These are phyloP conservation scores for Sanghuangporus sanghuang DNA, from an alignment of 1,284 basidiomycete genomes.

Conservation along the genomic window DNA sequence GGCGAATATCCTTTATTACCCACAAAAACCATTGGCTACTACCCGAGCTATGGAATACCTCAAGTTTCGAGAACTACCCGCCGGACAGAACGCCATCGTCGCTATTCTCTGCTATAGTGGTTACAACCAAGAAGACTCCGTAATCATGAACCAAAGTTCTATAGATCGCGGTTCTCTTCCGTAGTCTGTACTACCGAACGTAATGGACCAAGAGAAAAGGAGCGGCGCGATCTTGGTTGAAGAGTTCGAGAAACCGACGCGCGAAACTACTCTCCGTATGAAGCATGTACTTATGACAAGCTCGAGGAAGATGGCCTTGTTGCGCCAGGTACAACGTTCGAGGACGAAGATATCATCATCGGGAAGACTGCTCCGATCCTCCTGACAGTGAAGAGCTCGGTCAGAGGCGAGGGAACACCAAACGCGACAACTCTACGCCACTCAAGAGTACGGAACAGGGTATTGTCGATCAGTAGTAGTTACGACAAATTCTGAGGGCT, in stretches of 20 bases:
- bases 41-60: conserved; percentile 99
- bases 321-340: conserved; percentile 91
- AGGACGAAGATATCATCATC: conserved; percentile 98
- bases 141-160: conserved; percentile 99
- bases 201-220: conserved; percentile 99
- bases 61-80: conserved; percentile 95
- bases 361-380: conserved; percentile 97
- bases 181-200: conserved; percentile 97
- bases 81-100: conserved; percentile 97
- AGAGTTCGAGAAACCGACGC: conserved; percentile 95
- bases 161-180: conserved; percentile 98
- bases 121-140: conserved; percentile 99
- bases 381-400: conserved; percentile 97
- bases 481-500: conserved; percentile 92
- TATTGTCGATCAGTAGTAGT: conserved; percentile 97
- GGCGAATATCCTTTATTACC: conserved; percentile 97
- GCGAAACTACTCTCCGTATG: conserved; percentile 92
- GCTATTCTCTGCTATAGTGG: conserved; percentile 99
- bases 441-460: conserved; percentile 98
- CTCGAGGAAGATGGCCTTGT: conserved; percentile 95
- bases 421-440: conserved; percentile 94
- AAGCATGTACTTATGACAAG: conserved; percentile 99
- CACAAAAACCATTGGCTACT: conserved; percentile 97
- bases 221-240: conserved; percentile 89
- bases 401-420: conserved; percentile 86